Percentiles rank a stretch among this genome's conserved stretches.
phyloP scores from a whole-genome alignment of 1,284 basidiomycete species.

The Xanthoconium separans region DNA sequence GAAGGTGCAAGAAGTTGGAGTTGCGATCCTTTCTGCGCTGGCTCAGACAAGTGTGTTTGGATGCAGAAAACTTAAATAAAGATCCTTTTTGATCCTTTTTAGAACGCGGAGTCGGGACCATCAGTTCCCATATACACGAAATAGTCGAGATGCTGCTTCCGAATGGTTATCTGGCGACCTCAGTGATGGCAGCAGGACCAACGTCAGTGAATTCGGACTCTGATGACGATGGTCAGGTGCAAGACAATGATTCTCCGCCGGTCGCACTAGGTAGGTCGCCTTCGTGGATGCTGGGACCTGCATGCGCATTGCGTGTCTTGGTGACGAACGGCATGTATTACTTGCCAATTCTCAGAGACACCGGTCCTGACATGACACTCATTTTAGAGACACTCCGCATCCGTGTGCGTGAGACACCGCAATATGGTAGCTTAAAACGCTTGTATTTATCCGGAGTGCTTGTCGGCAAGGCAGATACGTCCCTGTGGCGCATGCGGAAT shows the following conservation, averaged over 20 bases:
- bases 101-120: conserved; percentile 20
- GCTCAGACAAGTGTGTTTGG: conserved; percentile 18
- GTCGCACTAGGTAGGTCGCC: not conserved
- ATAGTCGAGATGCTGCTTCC: conserved; percentile 25
- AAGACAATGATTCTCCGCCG: not conserved
- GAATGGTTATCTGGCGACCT: conserved; percentile 1
- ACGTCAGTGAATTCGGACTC: not conserved
- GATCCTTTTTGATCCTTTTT: not conserved
- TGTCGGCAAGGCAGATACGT: conserved; percentile 12
- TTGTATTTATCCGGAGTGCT: not conserved
- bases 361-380: not conserved
- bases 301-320: conserved; percentile 21
- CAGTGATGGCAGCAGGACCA: not conserved
- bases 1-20: conserved; percentile 24
- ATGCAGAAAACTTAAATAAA: too few relatives aligned
- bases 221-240: not conserved
- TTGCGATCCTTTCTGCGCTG: conserved; percentile 24
- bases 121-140: conserved; percentile 7
- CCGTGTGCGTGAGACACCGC: not conserved
- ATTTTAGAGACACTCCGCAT: conserved; percentile 16
- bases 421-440: not conserved
- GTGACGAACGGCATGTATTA: conserved; percentile 15
- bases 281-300: conserved; percentile 23
- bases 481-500: conserved; percentile 13
- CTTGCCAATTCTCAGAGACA: not conserved